A percentile compares a stretch with the other conserved stretches of the same genome.
Conservation (phyloP, 768 basidiomycete species). For the Russula foetens region DNA sequence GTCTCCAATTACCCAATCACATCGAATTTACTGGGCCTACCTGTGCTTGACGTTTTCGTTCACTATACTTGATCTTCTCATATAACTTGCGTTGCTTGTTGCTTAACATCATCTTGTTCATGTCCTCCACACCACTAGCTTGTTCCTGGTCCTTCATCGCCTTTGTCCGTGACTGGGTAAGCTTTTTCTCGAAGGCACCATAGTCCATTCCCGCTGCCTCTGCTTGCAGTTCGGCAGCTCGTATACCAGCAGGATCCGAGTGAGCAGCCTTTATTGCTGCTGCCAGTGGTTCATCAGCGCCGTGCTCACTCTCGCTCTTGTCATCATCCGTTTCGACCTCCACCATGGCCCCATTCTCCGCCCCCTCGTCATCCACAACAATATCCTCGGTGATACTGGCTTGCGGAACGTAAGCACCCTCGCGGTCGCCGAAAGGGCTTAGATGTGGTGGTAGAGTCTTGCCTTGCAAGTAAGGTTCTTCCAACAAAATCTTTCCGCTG, state of each 20-base stretch:
- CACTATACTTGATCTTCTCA: slow-evolving; percentile 85
- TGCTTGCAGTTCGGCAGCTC: slow-evolving; percentile 86
- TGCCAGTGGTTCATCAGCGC: slow-evolving; percentile 28
- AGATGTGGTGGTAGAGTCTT: slow-evolving; percentile 86
- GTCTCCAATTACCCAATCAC: slow-evolving; percentile 11
- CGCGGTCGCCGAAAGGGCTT: slow-evolving; percentile 85
- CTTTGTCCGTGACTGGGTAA: slow-evolving; percentile 50
- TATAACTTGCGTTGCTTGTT: slow-evolving; percentile 91
- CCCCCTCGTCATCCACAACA: slow-evolving; percentile 27
- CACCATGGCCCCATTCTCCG: slow-evolving; percentile 28
- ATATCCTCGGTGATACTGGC: slow-evolving; percentile 30
- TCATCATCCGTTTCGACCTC: slow-evolving; percentile 24
- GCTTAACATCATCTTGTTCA: slow-evolving; percentile 98
- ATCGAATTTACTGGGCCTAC: slow-evolving; percentile 37
- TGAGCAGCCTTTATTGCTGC: slow-evolving; percentile 32
- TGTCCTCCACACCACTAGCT: slow-evolving; percentile 53
- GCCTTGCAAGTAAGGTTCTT: slow-evolving; percentile 82
- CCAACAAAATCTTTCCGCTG: slow-evolving; percentile 70
- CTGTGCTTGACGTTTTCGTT: slow-evolving; percentile 70
- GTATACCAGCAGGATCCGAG: slow-evolving; percentile 58
- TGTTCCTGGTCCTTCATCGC: slow-evolving; percentile 27
- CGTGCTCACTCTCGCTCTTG: slow-evolving; percentile 16
- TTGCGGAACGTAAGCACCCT: slow-evolving; percentile 68
- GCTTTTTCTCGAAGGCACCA: slow-evolving; percentile 67
- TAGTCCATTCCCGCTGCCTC: slow-evolving; percentile 83